These are phyloP conservation scores for Pittosporum tobira DNA, from an alignment of 129 eudicot species.

Conservation along the genomic window DNA sequence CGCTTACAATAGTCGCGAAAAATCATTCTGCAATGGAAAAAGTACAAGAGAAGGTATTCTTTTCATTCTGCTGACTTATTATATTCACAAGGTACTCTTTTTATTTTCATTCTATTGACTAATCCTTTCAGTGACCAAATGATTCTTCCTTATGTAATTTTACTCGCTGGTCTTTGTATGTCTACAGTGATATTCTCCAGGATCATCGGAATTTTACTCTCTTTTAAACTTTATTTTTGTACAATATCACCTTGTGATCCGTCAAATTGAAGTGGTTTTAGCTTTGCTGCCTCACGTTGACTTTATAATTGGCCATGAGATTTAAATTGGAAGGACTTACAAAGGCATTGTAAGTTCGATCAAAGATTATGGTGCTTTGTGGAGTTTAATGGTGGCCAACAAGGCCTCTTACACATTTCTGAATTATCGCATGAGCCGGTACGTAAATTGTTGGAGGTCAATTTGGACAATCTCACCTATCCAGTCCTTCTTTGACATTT, in stretches of 20 bases:
- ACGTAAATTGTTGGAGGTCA: constrained; percentile 11
- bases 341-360: constrained; percentile 67
- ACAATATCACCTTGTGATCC: too few relatives aligned
- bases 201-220: too few relatives aligned
- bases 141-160: too few relatives aligned
- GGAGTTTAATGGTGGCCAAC: constrained; percentile 98
- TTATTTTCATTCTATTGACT: too few relatives aligned
- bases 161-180: too few relatives aligned
- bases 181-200: too few relatives aligned
- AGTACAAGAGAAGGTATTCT: constrained; percentile 73
- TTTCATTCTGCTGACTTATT: background rate
- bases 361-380: constrained; percentile 96
- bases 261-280: constrained; percentile 6
- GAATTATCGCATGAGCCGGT: constrained; percentile 93
- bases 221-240: too few relatives aligned
- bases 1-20: constrained; percentile 64
- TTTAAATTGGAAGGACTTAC: constrained; percentile 79
- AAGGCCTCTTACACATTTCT: constrained; percentile 89
- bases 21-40: constrained; percentile 63
- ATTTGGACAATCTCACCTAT: background rate
- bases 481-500: background rate
- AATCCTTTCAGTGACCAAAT: too few relatives aligned
- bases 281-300: constrained; percentile 52
- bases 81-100: too few relatives aligned
- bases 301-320: constrained; percentile 77